phyloP scores from a whole-genome alignment of 495 filamentous ascomycete species.

The Gamarada debralockiae region DNA sequence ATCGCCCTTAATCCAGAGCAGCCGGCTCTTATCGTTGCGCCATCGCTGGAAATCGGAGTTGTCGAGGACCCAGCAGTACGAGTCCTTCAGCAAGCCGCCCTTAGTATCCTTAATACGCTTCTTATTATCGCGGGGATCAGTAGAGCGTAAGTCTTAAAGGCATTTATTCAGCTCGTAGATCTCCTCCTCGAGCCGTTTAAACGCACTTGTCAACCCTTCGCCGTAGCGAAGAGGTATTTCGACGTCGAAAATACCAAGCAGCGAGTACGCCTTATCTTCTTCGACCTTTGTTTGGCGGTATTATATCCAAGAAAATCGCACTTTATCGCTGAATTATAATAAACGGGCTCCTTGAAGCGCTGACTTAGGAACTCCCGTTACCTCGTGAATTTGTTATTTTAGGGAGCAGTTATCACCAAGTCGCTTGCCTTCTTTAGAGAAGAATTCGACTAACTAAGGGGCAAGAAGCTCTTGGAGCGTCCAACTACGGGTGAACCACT shows the following conservation, averaged over 20 bases:
- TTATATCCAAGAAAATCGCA: background rate
- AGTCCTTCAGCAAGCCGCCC: slow-evolving; percentile 32
- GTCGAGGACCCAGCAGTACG: too few species aligned
- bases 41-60: too few species aligned
- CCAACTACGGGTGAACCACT: too few species aligned
- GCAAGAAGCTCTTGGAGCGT: too few species aligned
- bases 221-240: background rate
- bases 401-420: too few species aligned
- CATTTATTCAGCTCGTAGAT: slow-evolving; percentile 5
- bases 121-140: slow-evolving; percentile 29
- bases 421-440: too few species aligned
- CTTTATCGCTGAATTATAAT: background rate
- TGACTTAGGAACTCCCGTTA: background rate
- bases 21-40: too few species aligned
- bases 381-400: background rate
- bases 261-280: too few species aligned
- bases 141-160: slow-evolving; percentile 17
- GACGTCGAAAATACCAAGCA: too few species aligned
- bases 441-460: too few species aligned
- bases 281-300: background rate
- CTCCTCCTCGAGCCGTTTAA: slow-evolving; percentile 1
- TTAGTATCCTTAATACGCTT: slow-evolving; percentile 16
- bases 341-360: background rate
- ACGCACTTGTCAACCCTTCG: background rate
- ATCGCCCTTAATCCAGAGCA: too few species aligned